Base-by-base conservation (phyloP, 2,329 filamentous ascomycete genomes). In the Fusarium agapanthi region DNA sequence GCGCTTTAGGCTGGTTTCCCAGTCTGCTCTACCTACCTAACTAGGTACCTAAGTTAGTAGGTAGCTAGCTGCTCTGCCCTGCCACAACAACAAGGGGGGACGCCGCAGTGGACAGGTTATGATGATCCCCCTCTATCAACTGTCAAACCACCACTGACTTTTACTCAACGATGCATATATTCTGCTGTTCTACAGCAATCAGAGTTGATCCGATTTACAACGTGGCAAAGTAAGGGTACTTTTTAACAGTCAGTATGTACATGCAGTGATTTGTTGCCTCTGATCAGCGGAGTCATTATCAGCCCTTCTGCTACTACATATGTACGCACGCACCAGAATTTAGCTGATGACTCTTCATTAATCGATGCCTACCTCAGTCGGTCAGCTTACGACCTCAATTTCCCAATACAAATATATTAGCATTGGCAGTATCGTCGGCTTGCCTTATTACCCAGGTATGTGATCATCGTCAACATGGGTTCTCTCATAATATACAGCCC, bases 71-170 rank as follows among this genome's bases (percentile, higher is more conserved):
- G 41, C 10, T n/a, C 24, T 51, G 32, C 30, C 37, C 60, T 38
- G 34, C 30, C 30, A 51, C 24, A 41, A 62, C 38, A 18, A 55
- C 56, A 68, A 30, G 43, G 61, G 37, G 56, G 56, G 38, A 53
- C 44, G 55, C 65, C 65, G 37, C 65, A 53, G 60, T 60, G 48
- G 38, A 48, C 57, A 71, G 62, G 30, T 22, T 57, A 41, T 41
- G 64, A 40, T 56, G 56, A 72, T 65, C 68, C 63, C 61, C 59
- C 47, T 72, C 69, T 40, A 57, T 58, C 50, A 35, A n/a, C 60
- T 56, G 44, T 54, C 59, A 51, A 65, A 65, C 69, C 69, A 72
- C 58, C 43, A 40, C 34, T 35, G 34, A 28, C 28, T 47, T 37
- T 28, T 24, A 35, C 53, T 47, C 24, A n/a, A 54, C 34, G 12